Base-by-base conservation (phyloP, 495 filamentous ascomycete species). In the Talaromyces nanjingensis region DNA sequence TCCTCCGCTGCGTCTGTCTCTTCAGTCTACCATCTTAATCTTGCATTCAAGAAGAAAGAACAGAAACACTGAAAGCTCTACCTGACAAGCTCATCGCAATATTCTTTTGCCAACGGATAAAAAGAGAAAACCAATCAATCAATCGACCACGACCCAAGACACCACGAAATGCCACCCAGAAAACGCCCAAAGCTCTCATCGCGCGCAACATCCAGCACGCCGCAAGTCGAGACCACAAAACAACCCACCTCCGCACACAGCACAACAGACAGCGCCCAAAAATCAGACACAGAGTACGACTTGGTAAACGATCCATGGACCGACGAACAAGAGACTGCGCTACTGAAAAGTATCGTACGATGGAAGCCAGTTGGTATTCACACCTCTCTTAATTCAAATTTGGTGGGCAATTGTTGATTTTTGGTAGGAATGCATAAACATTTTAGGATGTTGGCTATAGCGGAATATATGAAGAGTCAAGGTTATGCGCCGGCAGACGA, bases 361-460 rank as follows among this genome's bases (percentile, higher is more conserved):
- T 96, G 91, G 87, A 98, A 98, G 71, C 94, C 94, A 47, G 92
- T 93, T 65, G 94, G 93, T 93, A 71, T 72, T 79, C 65, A 54
- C 42, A 42, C 57, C 12, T 42, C 12, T 42, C 42, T 39, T 34
- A 24, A 45, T 57, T 39, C 24, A 25, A 27, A 16, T 12, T 27
- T 14, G 3, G 7, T 11, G 7, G 14, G 18, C 52, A 54, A 54
- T n/a, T 14, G 27, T 29, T 56, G 20, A 56, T 16, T 29, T 56
- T 11, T 29, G 24, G 22, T 31, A 97, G 93, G 93, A 58, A 88
- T 98, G 80, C 93, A 98, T 78, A 98, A 96, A 75, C 93, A 98
- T 76, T 98, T 98, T 73, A 91, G 91, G 24, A 93, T 98, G 80
- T 86, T 97, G 63, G 86, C 91, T 3, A 92, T 98, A 34, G 88